Conservation (phyloP, 2,329 filamentous ascomycete species). For the Colletotrichum acutatum region DNA sequence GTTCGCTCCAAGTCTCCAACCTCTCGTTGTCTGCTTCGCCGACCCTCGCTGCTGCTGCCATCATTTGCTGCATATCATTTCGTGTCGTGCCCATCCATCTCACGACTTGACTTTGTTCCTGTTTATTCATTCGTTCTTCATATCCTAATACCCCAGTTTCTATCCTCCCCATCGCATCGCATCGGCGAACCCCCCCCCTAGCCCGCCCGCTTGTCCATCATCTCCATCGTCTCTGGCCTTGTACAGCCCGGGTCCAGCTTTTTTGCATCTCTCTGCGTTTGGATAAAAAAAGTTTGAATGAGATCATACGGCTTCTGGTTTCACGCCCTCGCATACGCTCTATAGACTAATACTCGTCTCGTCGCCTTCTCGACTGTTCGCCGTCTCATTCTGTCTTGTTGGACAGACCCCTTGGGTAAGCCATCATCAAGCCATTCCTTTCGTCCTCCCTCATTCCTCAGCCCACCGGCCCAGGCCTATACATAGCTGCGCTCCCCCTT, state of each 20-base stretch:
- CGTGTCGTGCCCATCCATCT: conserved; percentile 27
- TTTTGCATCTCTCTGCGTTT: conserved; percentile 24
- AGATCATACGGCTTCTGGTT: conserved; percentile 33
- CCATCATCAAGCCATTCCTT: conserved; percentile 13
- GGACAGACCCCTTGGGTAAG: conserved; percentile 26
- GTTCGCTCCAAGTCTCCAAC: conserved; percentile 27
- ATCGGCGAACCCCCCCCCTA: conserved; percentile 11
- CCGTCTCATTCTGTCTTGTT: conserved; percentile 10
- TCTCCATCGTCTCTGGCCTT: not conserved
- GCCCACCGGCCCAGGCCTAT: conserved; percentile 10
- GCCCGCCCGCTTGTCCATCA: conserved; percentile 12
- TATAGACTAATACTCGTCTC: conserved; percentile 33
- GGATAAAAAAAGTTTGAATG: conserved; percentile 35
- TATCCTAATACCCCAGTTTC: conserved; percentile 26
- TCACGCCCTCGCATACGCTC: conserved; percentile 20
- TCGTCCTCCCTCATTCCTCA: conserved; percentile 32
- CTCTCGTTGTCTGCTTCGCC: conserved; percentile 32
- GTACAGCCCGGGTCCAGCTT: conserved; percentile 15
- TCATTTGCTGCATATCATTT: conserved; percentile 30
- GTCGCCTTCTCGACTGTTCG: not conserved
- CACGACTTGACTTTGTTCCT: conserved; percentile 15
- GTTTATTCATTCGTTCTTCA: conserved; percentile 30
- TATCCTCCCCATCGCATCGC: conserved; percentile 1
- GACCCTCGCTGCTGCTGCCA: conserved; percentile 33
- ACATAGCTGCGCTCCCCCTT: conserved; percentile 20